These are phyloP conservation scores for Boletus sp. DNA, from an alignment of 1,284 basidiomycete species.

Conservation along the genomic window DNA sequence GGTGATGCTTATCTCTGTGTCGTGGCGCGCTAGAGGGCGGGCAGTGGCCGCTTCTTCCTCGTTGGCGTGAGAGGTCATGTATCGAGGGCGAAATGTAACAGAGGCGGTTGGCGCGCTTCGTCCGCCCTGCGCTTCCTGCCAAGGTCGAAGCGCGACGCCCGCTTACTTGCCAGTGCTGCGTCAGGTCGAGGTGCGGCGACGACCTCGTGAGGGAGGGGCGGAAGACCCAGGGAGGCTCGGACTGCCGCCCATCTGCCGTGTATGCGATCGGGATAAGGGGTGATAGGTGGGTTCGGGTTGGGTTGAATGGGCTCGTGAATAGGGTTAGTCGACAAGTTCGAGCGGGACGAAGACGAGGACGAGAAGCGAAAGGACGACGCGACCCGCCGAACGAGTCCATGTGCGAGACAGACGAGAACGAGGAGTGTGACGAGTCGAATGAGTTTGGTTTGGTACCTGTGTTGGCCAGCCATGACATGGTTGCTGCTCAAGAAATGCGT, in stretches of 20 bases:
- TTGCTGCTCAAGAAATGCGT: not conserved
- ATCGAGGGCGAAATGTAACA: slow-evolving; percentile 18
- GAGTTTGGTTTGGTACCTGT: slow-evolving; percentile 13
- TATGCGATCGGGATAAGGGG: slow-evolving; percentile 6
- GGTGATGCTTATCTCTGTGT: slow-evolving; percentile 2
- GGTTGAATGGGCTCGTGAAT: not conserved
- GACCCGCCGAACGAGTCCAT: slow-evolving; percentile 12
- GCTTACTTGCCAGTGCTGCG: not conserved
- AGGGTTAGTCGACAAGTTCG: not conserved
- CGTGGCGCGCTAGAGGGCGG: slow-evolving; percentile 9
- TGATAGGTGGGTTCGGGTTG: not conserved
- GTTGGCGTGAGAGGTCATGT: not conserved
- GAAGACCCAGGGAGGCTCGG: slow-evolving; percentile 28
- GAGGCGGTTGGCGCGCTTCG: slow-evolving; percentile 7
- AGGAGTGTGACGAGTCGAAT: slow-evolving; percentile 19
- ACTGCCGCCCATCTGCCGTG: slow-evolving; percentile 32
- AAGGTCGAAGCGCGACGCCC: slow-evolving; percentile 26
- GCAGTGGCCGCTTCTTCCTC: slow-evolving; percentile 5
- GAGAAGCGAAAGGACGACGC: not conserved
- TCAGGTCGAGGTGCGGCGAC: not conserved
- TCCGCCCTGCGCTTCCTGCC: slow-evolving; percentile 16
- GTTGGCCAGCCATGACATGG: slow-evolving; percentile 25
- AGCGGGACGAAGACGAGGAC: not conserved
- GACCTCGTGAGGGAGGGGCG: slow-evolving; percentile 15
- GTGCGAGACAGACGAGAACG: slow-evolving; percentile 21